Conservation (phyloP, 768 basidiomycete genomes). For the Roridomyces roridus region DNA sequence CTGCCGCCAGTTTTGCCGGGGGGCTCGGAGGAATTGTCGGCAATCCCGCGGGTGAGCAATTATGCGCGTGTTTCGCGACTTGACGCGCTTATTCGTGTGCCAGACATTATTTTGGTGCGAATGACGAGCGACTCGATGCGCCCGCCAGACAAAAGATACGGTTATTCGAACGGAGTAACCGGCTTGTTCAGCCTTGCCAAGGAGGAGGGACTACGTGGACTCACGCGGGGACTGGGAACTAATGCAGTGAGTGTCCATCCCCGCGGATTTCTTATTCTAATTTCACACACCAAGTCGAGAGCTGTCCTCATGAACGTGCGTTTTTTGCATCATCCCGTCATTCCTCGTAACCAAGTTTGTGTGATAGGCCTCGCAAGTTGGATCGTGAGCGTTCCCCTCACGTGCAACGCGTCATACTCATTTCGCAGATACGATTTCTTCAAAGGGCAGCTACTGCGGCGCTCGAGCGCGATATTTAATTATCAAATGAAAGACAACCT, state of each 20-base stretch:
- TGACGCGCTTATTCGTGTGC: constrained; percentile 3
- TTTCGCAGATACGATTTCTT: constrained; percentile 74
- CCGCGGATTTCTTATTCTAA: constrained; percentile 13
- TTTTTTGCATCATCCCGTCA: no score
- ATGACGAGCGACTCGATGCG: constrained; percentile 90
- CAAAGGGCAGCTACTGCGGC: constrained; percentile 61
- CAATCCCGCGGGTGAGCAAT: constrained; percentile 73
- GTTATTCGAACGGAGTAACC: constrained; percentile 79
- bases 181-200: constrained; percentile 71
- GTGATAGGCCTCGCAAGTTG: constrained; percentile 76
- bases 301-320: constrained; percentile 81
- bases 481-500: constrained; percentile 72
- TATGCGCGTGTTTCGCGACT: constrained; percentile 3
- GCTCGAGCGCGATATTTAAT: constrained; percentile 59
- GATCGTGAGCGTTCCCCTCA: constrained; percentile 63
- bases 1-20: constrained; percentile 76
- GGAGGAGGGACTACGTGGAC: constrained; percentile 72
- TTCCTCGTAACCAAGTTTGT: constrained; percentile 1
- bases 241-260: constrained; percentile 62
- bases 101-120: constrained; percentile 77
- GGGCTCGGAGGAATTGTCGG: constrained; percentile 85
- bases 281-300: constrained; percentile 46
- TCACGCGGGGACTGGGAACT: constrained; percentile 77
- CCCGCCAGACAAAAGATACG: constrained; percentile 74
- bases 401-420: no score